A percentile compares a stretch with the other conserved stretches of the same genome.
Conservation (phyloP, 2,329 filamentous ascomycete genomes). For the Diaporthe sp. region DNA sequence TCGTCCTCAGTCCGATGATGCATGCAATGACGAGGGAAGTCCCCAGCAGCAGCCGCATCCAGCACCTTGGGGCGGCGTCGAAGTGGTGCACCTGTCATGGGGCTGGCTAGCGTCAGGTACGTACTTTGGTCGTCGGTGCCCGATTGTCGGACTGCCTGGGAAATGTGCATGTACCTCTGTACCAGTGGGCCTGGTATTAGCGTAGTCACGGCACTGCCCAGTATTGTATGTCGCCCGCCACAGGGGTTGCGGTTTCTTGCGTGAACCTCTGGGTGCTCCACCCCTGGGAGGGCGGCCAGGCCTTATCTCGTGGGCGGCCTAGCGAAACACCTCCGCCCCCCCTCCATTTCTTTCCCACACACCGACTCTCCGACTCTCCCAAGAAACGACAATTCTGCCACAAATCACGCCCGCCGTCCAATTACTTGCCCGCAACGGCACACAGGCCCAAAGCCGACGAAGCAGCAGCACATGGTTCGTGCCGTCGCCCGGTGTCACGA, state of each 20-base stretch:
- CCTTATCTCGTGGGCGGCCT: slow-evolving; percentile 35
- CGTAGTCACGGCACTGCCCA: background rate
- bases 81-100: background rate
- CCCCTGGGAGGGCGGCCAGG: slow-evolving; percentile 18
- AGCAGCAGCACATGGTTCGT: slow-evolving; percentile 29
- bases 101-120: slow-evolving; percentile 16
- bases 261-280: slow-evolving; percentile 6
- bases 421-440: slow-evolving; percentile 13
- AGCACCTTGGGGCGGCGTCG: background rate
- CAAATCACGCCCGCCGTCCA: slow-evolving; percentile 25
- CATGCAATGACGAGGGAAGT: background rate
- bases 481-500: slow-evolving; percentile 1
- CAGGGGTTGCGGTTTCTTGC: slow-evolving; percentile 4
- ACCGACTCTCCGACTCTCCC: slow-evolving; percentile 38
- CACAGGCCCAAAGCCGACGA: slow-evolving; percentile 19
- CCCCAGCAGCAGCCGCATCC: background rate
- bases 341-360: slow-evolving; percentile 37
- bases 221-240: background rate
- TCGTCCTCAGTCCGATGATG: background rate
- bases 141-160: slow-evolving; percentile 3
- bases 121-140: slow-evolving; percentile 10
- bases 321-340: slow-evolving; percentile 38
- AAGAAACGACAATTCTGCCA: slow-evolving; percentile 21
- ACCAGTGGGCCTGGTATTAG: background rate
- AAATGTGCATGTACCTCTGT: background rate